Conservation (phyloP, 495 filamentous ascomycete genomes). For the Neurospora pannonica region DNA sequence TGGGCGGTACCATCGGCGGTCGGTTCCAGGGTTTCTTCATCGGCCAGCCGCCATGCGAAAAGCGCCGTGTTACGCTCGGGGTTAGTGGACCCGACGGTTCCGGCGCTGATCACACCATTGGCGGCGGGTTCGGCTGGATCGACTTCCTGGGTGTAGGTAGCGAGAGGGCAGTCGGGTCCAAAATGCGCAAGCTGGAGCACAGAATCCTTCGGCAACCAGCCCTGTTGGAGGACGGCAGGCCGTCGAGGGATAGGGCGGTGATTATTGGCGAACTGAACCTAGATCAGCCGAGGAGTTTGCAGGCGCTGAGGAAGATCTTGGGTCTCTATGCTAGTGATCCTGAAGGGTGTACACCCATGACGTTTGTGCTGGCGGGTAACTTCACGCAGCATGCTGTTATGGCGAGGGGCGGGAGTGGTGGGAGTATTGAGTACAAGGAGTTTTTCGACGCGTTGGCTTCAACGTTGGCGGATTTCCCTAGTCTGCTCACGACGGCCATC, state of each 20-base stretch:
- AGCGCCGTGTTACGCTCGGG: slow-evolving; percentile 68
- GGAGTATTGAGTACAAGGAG: slow-evolving; percentile 89
- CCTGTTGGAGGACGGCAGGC: slow-evolving; percentile 7
- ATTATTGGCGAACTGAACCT: slow-evolving; percentile 77
- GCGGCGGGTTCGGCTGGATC: slow-evolving; percentile 87
- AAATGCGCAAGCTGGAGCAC: slow-evolving; percentile 68
- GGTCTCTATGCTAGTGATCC: slow-evolving; percentile 53
- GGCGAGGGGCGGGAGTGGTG: slow-evolving; percentile 57
- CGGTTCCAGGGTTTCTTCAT: slow-evolving; percentile 83
- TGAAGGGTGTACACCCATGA: slow-evolving; percentile 59
- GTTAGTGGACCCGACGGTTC: slow-evolving; percentile 41
- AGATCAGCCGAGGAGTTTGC: slow-evolving; percentile 65
- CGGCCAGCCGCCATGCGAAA: slow-evolving; percentile 83
- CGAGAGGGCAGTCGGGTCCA: slow-evolving; percentile 70
- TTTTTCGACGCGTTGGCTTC: slow-evolving; percentile 80
- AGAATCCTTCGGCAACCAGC: slow-evolving; percentile 27
- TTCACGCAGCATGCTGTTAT: slow-evolving; percentile 69
- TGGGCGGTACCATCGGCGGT: slow-evolving; percentile 82
- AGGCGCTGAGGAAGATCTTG: slow-evolving; percentile 69
- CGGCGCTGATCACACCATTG: slow-evolving; percentile 50
- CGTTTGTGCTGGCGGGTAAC: slow-evolving; percentile 74
- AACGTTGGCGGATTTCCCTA: slow-evolving; percentile 76
- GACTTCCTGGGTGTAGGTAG: slow-evolving; percentile 91
- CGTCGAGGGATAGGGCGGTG: slow-evolving; percentile 43
- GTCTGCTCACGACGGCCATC: slow-evolving; percentile 64